A percentile compares a stretch with the other conserved stretches of the same genome.
These are phyloP conservation scores for Acer negundo DNA, from an alignment of 345 rosid species.

Conservation along the genomic window DNA sequence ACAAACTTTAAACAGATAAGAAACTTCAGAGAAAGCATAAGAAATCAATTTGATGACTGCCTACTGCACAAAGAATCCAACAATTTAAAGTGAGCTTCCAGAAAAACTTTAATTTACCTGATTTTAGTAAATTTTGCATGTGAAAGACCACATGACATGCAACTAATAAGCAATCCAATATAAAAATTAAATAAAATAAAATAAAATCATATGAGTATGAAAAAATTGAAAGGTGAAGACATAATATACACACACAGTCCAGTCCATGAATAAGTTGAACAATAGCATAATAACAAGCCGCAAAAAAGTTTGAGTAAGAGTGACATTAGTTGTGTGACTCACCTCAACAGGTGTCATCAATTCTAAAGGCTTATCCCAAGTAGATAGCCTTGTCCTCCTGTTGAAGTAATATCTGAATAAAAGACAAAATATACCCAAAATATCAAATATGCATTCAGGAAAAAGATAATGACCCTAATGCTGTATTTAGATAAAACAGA, in stretches of 20 bases:
- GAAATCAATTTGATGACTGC: constrained; percentile 10
- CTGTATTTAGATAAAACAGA: background rate
- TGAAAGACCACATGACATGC: constrained; percentile 12
- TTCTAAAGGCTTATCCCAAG: constrained; percentile 95
- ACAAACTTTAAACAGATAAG: constrained; percentile 6
- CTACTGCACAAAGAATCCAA: constrained; percentile 9
- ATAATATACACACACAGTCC: background rate
- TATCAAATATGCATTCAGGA: constrained; percentile 7
- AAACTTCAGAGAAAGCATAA: background rate
- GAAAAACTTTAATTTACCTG: constrained; percentile 16
- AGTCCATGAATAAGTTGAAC: background rate
- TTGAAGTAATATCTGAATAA: constrained; percentile 80
- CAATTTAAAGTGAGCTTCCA: constrained; percentile 2
- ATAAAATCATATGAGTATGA: background rate
- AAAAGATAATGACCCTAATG: background rate
- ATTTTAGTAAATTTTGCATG: constrained; percentile 15
- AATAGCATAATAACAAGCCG: background rate
- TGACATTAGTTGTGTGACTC: constrained; percentile 26
- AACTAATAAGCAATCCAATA: background rate
- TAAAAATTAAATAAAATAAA: constrained; percentile 5
- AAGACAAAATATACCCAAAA: background rate
- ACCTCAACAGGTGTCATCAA: constrained; percentile 96
- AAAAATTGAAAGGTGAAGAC: background rate
- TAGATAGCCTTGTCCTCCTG: constrained; percentile 73
- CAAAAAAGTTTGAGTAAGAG: constrained; percentile 13